A percentile compares a stretch with the other conserved stretches of the same genome.
Conservation (phyloP, 805 yeast genomes). For the Peterozyma xylosa region DNA sequence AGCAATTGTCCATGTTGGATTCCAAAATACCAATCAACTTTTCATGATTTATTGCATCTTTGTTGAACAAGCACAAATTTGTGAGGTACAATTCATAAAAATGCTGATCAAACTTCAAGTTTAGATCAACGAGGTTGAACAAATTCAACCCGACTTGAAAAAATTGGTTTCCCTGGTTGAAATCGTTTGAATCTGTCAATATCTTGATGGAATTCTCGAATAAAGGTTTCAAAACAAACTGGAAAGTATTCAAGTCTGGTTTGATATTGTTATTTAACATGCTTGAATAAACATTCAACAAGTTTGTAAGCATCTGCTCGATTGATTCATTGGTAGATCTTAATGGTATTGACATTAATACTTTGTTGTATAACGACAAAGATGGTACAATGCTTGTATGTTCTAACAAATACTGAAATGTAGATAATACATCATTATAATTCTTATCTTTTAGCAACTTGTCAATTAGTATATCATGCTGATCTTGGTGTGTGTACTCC, state of each 20-base stretch:
- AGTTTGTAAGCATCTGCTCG: conserved; percentile 53
- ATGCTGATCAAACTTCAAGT: background rate
- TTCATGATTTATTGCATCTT: background rate
- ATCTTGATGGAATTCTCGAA: conserved; percentile 41
- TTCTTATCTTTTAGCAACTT: conserved; percentile 15
- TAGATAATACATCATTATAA: conserved; percentile 24
- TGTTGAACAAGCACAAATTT: background rate
- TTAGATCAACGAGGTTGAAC: conserved; percentile 20
- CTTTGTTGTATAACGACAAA: conserved; percentile 42
- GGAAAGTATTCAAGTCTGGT: conserved; percentile 51
- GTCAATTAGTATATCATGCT: conserved; percentile 17
- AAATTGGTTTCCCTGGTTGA: conserved; percentile 36
- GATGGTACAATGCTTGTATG: conserved; percentile 36
- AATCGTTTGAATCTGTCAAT: conserved; percentile 22
- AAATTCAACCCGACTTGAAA: conserved; percentile 43
- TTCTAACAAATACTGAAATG: conserved; percentile 19
- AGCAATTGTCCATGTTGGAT: background rate
- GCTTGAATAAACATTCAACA: conserved; percentile 64
- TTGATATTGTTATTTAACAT: conserved; percentile 44
- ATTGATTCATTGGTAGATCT: conserved; percentile 45
- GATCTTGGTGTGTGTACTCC: conserved; percentile 1
- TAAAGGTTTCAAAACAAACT: conserved; percentile 41
- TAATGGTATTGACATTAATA: conserved; percentile 44
- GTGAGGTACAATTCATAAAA: conserved; percentile 4
- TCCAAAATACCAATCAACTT: background rate